Conservation (phyloP, 177 flowering plant genomes). For the Vitis hybrid region DNA sequence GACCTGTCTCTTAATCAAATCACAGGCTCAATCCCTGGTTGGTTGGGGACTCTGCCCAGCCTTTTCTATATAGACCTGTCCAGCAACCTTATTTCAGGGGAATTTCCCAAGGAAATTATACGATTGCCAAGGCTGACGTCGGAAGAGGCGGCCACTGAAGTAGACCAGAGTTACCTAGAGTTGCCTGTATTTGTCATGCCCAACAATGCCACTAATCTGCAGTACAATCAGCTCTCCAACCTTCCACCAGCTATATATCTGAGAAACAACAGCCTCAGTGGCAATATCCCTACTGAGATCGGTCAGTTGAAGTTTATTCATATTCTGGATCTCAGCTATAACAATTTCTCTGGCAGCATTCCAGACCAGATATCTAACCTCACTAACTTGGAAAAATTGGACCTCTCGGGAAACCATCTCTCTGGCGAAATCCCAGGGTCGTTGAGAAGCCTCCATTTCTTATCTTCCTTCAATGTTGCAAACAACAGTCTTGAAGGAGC, state of each 20-base stretch:
- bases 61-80: slow-evolving; percentile 72
- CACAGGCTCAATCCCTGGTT: slow-evolving; percentile 51
- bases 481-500: slow-evolving; percentile 54
- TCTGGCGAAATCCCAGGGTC: slow-evolving; percentile 61
- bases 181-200: slow-evolving; percentile 61
- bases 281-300: slow-evolving; percentile 56
- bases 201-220: slow-evolving; percentile 44
- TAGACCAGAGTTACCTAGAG: slow-evolving; percentile 39
- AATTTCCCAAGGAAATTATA: slow-evolving; percentile 42
- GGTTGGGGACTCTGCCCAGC: slow-evolving; percentile 48
- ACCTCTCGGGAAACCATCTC: slow-evolving; percentile 52
- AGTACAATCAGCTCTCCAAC: slow-evolving; percentile 60
- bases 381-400: slow-evolving; percentile 52
- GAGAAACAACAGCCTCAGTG: slow-evolving; percentile 43
- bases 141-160: slow-evolving; percentile 13
- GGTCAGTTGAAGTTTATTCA: slow-evolving; percentile 53
- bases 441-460: slow-evolving; percentile 46
- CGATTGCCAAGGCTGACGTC: slow-evolving; percentile 33
- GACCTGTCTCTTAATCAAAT: slow-evolving; percentile 56
- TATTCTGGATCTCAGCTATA: slow-evolving; percentile 52
- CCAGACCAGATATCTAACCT: slow-evolving; percentile 58
- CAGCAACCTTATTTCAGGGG: slow-evolving; percentile 47
- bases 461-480: slow-evolving; percentile 62
- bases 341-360: slow-evolving; percentile 50
- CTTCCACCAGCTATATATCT: slow-evolving; percentile 65